phyloP scores from a whole-genome alignment of 345 rosid species.

The Eutrema yunnanense region DNA sequence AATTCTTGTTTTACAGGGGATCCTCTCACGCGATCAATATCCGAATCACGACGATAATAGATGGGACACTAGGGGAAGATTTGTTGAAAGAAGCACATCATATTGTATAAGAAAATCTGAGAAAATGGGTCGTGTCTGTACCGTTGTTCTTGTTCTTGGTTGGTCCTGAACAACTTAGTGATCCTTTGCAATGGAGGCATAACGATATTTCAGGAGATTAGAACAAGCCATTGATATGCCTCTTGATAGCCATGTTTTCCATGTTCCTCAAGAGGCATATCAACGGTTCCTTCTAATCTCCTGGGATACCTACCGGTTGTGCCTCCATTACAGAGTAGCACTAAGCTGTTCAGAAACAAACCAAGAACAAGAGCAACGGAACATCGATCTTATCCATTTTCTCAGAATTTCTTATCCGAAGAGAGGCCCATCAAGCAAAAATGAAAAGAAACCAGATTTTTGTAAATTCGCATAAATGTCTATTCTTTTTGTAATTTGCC shows the following conservation, averaged over 20 bases:
- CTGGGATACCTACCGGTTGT: conserved; percentile 56
- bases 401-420: background rate
- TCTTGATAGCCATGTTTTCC: background rate
- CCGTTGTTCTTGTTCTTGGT: background rate
- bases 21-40: background rate
- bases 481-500: too few species aligned
- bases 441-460: too few species aligned
- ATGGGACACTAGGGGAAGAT: background rate
- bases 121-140: background rate
- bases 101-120: background rate
- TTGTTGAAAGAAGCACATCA: background rate
- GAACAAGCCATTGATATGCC: background rate
- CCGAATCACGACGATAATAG: background rate
- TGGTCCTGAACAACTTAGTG: background rate
- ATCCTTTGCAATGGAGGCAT: background rate
- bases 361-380: conserved; percentile 22
- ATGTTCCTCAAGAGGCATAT: conserved; percentile 57
- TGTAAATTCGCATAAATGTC: too few species aligned
- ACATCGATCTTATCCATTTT: conserved; percentile 10
- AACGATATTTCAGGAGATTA: background rate
- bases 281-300: conserved; percentile 41
- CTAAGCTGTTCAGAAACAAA: conserved; percentile 33
- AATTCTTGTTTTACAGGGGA: background rate
- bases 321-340: conserved; percentile 52
- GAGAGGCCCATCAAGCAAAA: background rate